Evolutionary conservation across 164 flowering plant genomes (phyloP), one percentile per base, ranked within the genome.

Genomic region (Tinospora cordifolia): DNA sequence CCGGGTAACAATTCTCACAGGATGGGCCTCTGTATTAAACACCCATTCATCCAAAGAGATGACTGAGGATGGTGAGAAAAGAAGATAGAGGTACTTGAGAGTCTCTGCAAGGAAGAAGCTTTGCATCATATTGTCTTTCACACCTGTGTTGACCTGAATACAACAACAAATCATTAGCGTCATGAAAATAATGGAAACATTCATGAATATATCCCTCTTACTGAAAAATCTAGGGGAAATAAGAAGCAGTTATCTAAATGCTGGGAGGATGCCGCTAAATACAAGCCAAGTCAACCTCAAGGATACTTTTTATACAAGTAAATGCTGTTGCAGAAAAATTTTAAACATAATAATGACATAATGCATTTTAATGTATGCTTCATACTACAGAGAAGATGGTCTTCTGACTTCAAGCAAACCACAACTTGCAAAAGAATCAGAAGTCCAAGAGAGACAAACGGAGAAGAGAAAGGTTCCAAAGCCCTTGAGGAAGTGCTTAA

Each of bases 21-120:
- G 98, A 82, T 93, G 98, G 8, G 98, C 98, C 81, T 93, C 98
- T 1, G 97, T 93, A 79, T 91, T 93, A 74, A 93, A 93, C 12
- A 93, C 98, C 98, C 98, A 93, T 73, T 90, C 87, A 67, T 93
- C 98, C 13, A 93, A 73, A 19, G 98, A 69, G 71, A 91, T 88
- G 22, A 84, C 85, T 2, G 92, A 77, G 25, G 92, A 65, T 2
- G 98, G 97, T 54, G 98, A 91, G 72, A 88, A 93, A 0, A 93
- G 84, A 69, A 93, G 98, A 76, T 91, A 93, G 10, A 93, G 82
- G 78, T 93, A 91, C 76, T 93, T 91, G 46, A 93, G 87, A 3
- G 98, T 91, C 82, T 93, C 98, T 0, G 98, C 97, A n/a, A 93
- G 90, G 73, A 93, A 93, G 81, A 93, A 93, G 84, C 92, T 93